Evolutionary conservation across 2,329 filamentous ascomycete genomes (phyloP).

Genomic region (Boeremia lycopersici): DNA sequence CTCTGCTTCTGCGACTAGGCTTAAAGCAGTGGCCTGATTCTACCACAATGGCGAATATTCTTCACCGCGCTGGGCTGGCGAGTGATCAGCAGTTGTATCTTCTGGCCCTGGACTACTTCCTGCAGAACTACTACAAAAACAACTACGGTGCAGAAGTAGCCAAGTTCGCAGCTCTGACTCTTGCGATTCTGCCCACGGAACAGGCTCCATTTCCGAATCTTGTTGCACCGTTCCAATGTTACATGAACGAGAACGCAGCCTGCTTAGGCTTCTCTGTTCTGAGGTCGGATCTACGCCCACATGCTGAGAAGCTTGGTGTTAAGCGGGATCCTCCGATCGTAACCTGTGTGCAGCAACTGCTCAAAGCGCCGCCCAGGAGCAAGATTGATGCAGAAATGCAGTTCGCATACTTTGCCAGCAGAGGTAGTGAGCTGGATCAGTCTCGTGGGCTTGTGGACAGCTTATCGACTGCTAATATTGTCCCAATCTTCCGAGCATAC

Average conservation of each 20-base stretch:
- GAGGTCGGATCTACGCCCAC: conserved; percentile 73
- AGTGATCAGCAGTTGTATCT: conserved; percentile 63
- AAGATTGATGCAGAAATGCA: conserved; percentile 69
- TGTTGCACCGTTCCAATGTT: conserved; percentile 77
- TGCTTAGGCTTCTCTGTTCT: conserved; percentile 83
- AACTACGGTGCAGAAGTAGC: conserved; percentile 68
- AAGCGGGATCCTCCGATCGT: conserved; percentile 78
- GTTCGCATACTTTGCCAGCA: conserved; percentile 83
- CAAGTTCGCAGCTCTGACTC: conserved; percentile 55
- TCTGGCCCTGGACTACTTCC: conserved; percentile 79
- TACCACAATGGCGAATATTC: conserved; percentile 76
- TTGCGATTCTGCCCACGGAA: conserved; percentile 70
- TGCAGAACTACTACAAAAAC: conserved; percentile 78
- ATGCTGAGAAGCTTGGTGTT: conserved; percentile 87
- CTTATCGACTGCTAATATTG: conserved; percentile 45
- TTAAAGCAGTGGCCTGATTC: conserved; percentile 74
- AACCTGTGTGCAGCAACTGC: conserved; percentile 75
- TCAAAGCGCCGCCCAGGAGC: conserved; percentile 73
- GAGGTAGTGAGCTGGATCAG: conserved; percentile 72
- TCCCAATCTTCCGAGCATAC: conserved; percentile 44
- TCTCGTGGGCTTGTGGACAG: conserved; percentile 31
- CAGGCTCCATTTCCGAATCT: conserved; percentile 66
- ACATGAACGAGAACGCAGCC: conserved; percentile 76
- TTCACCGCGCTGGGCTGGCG: conserved; percentile 65
- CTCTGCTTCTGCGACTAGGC: conserved; percentile 75